Evolutionary conservation across 495 filamentous ascomycete genomes (phyloP), one percentile per base, ranked within the genome.

Genomic region (Poronia punctata): DNA sequence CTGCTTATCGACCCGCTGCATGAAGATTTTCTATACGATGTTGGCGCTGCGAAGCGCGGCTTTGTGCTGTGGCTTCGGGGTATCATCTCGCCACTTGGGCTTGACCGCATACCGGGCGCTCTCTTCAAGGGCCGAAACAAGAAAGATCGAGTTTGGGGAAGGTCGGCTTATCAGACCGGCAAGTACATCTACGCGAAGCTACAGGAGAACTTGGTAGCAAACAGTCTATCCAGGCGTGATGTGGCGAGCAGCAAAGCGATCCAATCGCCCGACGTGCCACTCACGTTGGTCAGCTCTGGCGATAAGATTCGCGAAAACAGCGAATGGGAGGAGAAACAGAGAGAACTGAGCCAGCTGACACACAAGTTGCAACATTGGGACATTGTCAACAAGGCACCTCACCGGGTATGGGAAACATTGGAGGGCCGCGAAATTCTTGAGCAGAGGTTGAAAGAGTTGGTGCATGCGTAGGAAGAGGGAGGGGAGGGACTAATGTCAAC

Each of bases 201-300:
- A 24, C 92, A 98, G 60, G 92, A 98, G 66, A 90, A 83, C 40
- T 66, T 96, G 1, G 87, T 95, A 14, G 92, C 88, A 7, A 70
- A 80, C 40, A 82, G 80, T 2, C 74, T 96, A 37, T 86, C 86
- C 12, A 81, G 78, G 47, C 84, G 82, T 17, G 92, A 98, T 48
- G 76, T 95, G 16, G 68, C 70, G 28, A 80, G 79, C 26, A 84
- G 87, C 31, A 67, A 79, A 24, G 78, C 78, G 29, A 90, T 96
- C 33, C 84, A 94, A 59, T 71, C 72, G 53, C 62, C 62, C n/a
- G 66, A 82, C 29, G 85, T 79, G 26, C 84, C 86, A 23, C 56
- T 95, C 5, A 77, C 77, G 16, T 65, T 98, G n/a, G 75, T 96
- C 21, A 94, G 84, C 56, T 90, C 84, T 3, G 89, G 87, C 0